A percentile compares a stretch with the other conserved stretches of the same genome.
phyloP scores from a whole-genome alignment of 2,329 filamentous ascomycete species.

The Rhynchosporium graminicola region DNA sequence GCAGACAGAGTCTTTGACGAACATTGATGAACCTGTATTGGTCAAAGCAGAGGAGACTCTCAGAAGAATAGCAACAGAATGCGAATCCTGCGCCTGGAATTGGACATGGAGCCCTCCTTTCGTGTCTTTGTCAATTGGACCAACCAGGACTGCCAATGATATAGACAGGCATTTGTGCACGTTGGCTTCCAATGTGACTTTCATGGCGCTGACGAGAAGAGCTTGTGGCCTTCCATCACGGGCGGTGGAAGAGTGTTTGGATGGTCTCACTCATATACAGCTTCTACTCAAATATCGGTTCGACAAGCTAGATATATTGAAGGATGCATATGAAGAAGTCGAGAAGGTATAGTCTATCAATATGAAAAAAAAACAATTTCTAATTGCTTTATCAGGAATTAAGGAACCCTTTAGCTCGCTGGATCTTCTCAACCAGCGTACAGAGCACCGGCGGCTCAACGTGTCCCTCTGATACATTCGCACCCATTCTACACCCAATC shows the following conservation, averaged over 20 bases:
- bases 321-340: conserved; percentile 10
- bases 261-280: conserved; percentile 11
- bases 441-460: conserved; percentile 12
- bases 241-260: conserved; percentile 7
- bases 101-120: conserved; percentile 8
- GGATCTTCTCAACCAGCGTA: conserved; percentile 15
- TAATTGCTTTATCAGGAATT: conserved; percentile 11
- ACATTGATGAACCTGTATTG: conserved; percentile 5
- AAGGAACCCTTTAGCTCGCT: conserved; percentile 14
- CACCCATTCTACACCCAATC: conserved; percentile 14
- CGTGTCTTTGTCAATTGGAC: conserved; percentile 2
- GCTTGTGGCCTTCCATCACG: conserved; percentile 6
- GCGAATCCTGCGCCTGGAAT: conserved; percentile 10
- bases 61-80: conserved; percentile 14
- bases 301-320: conserved; percentile 3
- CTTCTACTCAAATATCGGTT: conserved; percentile 13
- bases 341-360: conserved; percentile 10
- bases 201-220: conserved; percentile 10
- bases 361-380: conserved; percentile 7
- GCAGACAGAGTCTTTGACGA: not conserved
- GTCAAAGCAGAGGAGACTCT: conserved; percentile 11
- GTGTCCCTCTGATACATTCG: conserved; percentile 7
- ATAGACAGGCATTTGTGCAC: conserved; percentile 2
- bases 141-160: conserved; percentile 3
- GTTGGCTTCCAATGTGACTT: conserved; percentile 5